Evolutionary conservation across 352 stramenopile genomes (phyloP).

Genomic region (Saprolegnia diclina): DNA sequence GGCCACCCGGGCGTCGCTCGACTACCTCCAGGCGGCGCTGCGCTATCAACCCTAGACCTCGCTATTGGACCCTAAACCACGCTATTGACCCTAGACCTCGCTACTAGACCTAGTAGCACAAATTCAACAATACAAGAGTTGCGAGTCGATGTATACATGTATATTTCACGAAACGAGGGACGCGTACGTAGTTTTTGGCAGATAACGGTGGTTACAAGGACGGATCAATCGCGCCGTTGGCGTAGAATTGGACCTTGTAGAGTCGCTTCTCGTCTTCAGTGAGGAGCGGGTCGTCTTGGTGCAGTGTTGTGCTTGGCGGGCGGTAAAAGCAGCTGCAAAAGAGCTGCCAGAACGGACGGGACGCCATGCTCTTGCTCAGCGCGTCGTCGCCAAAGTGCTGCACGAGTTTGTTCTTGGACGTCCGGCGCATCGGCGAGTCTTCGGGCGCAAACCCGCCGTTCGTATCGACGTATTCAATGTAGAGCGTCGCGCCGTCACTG

Average conservation of each 20-base stretch:
- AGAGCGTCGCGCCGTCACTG: constrained; percentile 15
- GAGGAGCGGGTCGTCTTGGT: constrained; percentile 28
- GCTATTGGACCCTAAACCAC: no score
- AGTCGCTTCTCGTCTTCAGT: constrained; percentile 36
- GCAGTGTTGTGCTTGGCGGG: constrained; percentile 29
- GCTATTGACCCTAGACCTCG: no score
- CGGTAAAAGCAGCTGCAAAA: constrained; percentile 33
- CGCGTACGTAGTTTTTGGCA: no score
- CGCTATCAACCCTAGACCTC: no score
- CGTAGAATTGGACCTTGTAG: constrained; percentile 55
- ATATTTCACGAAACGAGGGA: no score
- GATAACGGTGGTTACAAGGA: constrained; percentile 20
- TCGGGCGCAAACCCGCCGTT: constrained; percentile 39
- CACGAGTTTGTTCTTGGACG: constrained; percentile 20
- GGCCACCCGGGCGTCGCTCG: constrained; percentile 50
- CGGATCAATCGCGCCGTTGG: constrained; percentile 37
- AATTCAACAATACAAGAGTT: background rate
- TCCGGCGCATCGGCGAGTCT: constrained; percentile 58
- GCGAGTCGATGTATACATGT: background rate
- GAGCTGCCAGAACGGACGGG: constrained; percentile 19
- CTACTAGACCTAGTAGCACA: no score
- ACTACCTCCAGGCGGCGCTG: constrained; percentile 55
- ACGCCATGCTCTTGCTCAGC: constrained; percentile 27
- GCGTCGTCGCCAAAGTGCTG: background rate
- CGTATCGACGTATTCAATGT: constrained; percentile 27